A percentile compares a stretch with the other conserved stretches of the same genome.
phyloP scores from a whole-genome alignment of 1,139 yeast genomes.

The Scheffersomyces titani region DNA sequence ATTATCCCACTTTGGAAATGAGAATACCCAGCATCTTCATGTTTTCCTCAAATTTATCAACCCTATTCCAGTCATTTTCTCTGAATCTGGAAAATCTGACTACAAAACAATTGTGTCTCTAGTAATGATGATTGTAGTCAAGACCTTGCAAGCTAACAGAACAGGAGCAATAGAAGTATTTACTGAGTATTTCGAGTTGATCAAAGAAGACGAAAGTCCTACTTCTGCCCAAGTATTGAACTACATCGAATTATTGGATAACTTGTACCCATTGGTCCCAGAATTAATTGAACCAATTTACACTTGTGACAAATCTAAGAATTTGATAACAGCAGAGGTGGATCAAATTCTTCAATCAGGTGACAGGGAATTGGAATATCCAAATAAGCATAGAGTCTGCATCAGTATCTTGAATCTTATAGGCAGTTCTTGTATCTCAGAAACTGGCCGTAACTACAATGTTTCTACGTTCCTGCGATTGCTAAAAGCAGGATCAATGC shows the following conservation, averaged over 20 bases:
- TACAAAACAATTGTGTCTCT: conserved; percentile 15
- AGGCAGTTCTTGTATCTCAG: conserved; percentile 38
- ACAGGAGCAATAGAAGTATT: conserved; percentile 19
- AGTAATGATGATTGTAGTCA: conserved; percentile 27
- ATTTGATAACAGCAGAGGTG: conserved; percentile 17
- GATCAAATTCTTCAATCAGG: conserved; percentile 4
- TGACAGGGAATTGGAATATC: conserved; percentile 6
- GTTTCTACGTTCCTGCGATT: conserved; percentile 29
- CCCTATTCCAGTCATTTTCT: conserved; percentile 10
- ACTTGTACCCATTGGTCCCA: conserved; percentile 29
- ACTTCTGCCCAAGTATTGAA: conserved; percentile 19
- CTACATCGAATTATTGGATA: conserved; percentile 20
- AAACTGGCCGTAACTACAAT: conserved; percentile 35
- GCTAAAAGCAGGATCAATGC: conserved; percentile 21
- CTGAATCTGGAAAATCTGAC: conserved; percentile 10
- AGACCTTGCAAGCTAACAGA: conserved; percentile 20
- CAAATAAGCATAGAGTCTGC: conserved; percentile 12
- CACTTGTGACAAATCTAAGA: conserved; percentile 18
- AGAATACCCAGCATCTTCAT: conserved; percentile 24
- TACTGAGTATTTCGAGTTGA: conserved; percentile 25
- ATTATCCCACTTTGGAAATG: conserved; percentile 19
- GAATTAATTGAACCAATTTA: conserved; percentile 22
- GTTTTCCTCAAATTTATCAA: conserved; percentile 22
- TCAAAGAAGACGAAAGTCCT: conserved; percentile 17
- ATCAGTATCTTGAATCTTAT: conserved; percentile 26